Evolutionary conservation across 345 rosid genomes (phyloP).

Genomic region (Gossypium anomalum): DNA sequence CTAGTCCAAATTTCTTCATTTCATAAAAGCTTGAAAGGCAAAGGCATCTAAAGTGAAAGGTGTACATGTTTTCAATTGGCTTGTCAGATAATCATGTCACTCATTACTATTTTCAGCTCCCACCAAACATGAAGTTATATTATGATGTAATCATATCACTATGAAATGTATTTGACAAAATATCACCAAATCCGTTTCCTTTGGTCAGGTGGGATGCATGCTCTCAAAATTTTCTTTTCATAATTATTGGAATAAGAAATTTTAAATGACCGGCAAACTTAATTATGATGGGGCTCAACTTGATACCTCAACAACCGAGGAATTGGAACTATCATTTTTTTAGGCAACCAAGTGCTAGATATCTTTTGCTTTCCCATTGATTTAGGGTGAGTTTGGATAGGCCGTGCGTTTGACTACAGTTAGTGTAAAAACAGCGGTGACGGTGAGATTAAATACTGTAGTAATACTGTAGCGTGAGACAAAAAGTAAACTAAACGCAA

Average conservation of each 20-base stretch:
- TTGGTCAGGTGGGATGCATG: background rate
- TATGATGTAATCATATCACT: background rate
- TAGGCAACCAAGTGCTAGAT: conserved; percentile 6
- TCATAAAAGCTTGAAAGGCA: background rate
- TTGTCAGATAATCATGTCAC: background rate
- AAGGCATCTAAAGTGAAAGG: background rate
- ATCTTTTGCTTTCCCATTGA: background rate
- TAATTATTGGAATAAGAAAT: background rate
- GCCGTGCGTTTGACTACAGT: too few species aligned
- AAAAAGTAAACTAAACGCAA: too few species aligned
- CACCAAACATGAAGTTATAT: background rate
- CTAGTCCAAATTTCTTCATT: background rate
- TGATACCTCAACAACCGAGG: background rate
- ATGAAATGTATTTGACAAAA: background rate
- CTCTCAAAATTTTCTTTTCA: background rate
- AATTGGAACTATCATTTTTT: background rate
- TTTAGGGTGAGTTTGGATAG: too few species aligned
- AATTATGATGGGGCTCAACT: background rate
- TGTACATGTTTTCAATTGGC: background rate
- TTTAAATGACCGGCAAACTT: background rate
- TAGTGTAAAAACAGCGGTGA: too few species aligned
- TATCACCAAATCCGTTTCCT: background rate
- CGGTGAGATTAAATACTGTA: too few species aligned
- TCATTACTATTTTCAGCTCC: background rate
- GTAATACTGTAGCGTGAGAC: too few species aligned